Evolutionary conservation across 164 flowering plant genomes (phyloP), one percentile per base, ranked within the genome.

Genomic region (Cinnamomum chago): DNA sequence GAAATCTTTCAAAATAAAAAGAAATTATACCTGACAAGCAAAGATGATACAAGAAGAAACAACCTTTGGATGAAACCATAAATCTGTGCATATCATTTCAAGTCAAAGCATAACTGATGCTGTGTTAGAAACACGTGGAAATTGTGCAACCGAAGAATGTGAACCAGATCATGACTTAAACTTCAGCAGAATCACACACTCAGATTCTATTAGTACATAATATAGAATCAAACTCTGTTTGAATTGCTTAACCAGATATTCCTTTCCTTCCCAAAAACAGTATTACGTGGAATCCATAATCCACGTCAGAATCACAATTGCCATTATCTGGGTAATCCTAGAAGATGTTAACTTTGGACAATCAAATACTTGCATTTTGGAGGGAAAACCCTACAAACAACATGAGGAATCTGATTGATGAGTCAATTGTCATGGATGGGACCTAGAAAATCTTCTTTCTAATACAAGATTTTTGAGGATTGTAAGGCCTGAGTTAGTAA

Each of bases 81-180:
- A 62, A 62, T 70, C 64, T 75, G 77, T 22, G 23, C 33, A 28
- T 23, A 60, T 33, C 67, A 72, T 30, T 72, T 62, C 62, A 71
- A 71, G 50, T 27, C 50, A 71, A 72, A 72, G 74, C 35, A 18
- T 67, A 72, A 75, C 40, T 70, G 69, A 70, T 70, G 62, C 47
- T 35, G 27, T 74, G 47, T 27, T 67, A 27, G 69, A 66, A 75
- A 75, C 50, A 58, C 55, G 73, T 30, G 28, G 65, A 55, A 58
- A 35, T 65, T 51, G 73, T 76, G 64, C 74, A 70, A 52, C 30
- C 33, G 35, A 76, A 71, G 73, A 68, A 76, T 62, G 73, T 67
- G 74, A 76, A 76, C 74, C 64, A 50, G 55, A 50, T 75, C 77
- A 70, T 47, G 68, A 68, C 69, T 50, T 70, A 62, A 75, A 62